Base-by-base conservation (phyloP, 805 yeast genomes). In the Saccharomycopsis sp. region DNA sequence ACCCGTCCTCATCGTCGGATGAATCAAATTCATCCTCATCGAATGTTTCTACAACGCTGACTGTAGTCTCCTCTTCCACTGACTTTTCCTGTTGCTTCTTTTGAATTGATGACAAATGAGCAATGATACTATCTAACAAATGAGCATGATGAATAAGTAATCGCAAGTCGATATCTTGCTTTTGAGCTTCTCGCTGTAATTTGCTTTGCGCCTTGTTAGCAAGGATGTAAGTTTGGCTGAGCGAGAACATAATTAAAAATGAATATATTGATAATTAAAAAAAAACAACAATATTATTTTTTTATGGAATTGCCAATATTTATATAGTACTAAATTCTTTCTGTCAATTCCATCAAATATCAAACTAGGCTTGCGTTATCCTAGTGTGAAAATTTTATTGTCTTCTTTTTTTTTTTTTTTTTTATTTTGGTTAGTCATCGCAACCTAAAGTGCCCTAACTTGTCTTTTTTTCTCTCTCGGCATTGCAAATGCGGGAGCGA, bases 91-190 rank as follows among this genome's bases (percentile, higher is more conserved):
- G 52, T 14, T 23, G 36, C 27, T 48, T 54, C 44, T 46, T 50
- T 52, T 40, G 53, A 38, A 41, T 53, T 50, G 40, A 44, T 13
- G 56, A 44, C 45, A 60, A 44, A 52, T 59, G 48, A 44, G 75
- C 85, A 74, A 82, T 78, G 42, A 81, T 58, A 50, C 66, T 69
- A 56, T 82, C 88, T 51, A 81, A 68, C 66, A 82, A 63, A 59
- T 81, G 82, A 17, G 88, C 87, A 60, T 82, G 88, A 33, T 77
- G 70, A 3, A 81, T 85, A 32, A 81, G 67, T 41, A 67, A 63
- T 40, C 84, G 67, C 41, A 81, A 66, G 43, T 76, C 64, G 26
- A 79, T 72, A 53, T 78, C 81, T 11, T 72, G 71, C 51, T 70
- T 69, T 21, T 73, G 60, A 4, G 85, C 85, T 54, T 81, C 85